Evolutionary conservation across 1,284 basidiomycete genomes (phyloP).

Genomic region (Coriolopsis trogii): DNA sequence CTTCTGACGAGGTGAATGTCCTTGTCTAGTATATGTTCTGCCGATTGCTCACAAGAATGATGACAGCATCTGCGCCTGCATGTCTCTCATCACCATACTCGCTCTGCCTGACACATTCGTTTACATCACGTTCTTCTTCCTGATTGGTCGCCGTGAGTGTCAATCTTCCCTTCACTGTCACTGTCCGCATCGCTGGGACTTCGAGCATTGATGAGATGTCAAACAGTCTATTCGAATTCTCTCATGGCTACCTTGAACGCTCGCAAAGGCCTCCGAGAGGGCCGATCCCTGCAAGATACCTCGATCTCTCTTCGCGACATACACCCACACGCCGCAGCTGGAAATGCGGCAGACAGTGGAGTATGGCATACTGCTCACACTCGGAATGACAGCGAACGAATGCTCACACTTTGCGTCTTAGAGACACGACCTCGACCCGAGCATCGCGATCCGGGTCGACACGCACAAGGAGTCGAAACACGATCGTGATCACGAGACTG

Average conservation of each 20-base stretch:
- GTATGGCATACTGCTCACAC: neutral
- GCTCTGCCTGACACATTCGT: constrained; percentile 50
- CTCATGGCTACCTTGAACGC: constrained; percentile 56
- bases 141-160: constrained; percentile 48
- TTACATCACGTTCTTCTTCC: constrained; percentile 60
- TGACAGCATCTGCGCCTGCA: neutral
- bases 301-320: constrained; percentile 49
- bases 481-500: constrained; percentile 2
- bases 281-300: constrained; percentile 32
- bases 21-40: neutral
- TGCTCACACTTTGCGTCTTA: neutral
- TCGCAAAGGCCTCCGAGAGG: constrained; percentile 46
- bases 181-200: constrained; percentile 5
- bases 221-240: constrained; percentile 56
- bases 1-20: constrained; percentile 44
- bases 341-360: too few relatives aligned
- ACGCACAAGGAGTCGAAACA: constrained; percentile 1
- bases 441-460: constrained; percentile 6
- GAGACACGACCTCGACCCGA: neutral
- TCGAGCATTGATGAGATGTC: too few relatives aligned
- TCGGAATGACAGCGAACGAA: too few relatives aligned
- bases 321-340: neutral
- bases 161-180: constrained; percentile 4
- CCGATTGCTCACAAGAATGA: neutral
- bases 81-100: constrained; percentile 41